Conservation (phyloP, 2,329 filamentous ascomycete species). For the Colletotrichum plurivorum region DNA sequence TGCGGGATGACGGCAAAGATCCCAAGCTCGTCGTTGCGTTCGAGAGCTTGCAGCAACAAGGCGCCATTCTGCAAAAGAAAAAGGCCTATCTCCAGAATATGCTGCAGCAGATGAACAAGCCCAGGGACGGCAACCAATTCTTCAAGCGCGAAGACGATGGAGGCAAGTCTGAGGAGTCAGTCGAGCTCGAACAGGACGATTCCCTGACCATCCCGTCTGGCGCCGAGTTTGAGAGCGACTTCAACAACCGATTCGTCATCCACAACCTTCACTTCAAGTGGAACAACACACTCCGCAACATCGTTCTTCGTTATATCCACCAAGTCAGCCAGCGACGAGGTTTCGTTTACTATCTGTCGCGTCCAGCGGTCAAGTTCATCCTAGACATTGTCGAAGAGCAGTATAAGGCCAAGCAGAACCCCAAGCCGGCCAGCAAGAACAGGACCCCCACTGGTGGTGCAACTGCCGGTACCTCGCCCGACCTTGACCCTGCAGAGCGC, state of each 20-base stretch:
- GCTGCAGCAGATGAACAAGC: conserved; percentile 63
- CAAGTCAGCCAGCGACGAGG: conserved; percentile 96
- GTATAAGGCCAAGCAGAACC: conserved; percentile 74
- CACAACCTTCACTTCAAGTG: conserved; percentile 98
- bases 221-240: conserved; percentile 91
- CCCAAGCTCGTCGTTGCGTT: conserved; percentile 69
- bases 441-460: conserved; percentile 43
- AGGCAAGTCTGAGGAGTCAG: conserved; percentile 51
- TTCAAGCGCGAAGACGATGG: conserved; percentile 44
- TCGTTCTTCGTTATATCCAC: conserved; percentile 96
- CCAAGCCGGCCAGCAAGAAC: conserved; percentile 45
- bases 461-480: conserved; percentile 48
- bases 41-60: conserved; percentile 71
- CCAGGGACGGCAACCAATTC: conserved; percentile 46
- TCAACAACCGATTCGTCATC: conserved; percentile 98
- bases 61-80: conserved; percentile 69
- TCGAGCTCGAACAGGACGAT: conserved; percentile 66
- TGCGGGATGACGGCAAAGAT: conserved; percentile 65
- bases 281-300: conserved; percentile 97
- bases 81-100: conserved; percentile 71
- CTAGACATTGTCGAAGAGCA: conserved; percentile 98
- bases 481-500: conserved; percentile 63
- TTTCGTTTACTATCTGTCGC: conserved; percentile 97
- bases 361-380: conserved; percentile 97
- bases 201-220: conserved; percentile 77